Conservation (phyloP, 306 rosid genomes). For the Malus orientalis region DNA sequence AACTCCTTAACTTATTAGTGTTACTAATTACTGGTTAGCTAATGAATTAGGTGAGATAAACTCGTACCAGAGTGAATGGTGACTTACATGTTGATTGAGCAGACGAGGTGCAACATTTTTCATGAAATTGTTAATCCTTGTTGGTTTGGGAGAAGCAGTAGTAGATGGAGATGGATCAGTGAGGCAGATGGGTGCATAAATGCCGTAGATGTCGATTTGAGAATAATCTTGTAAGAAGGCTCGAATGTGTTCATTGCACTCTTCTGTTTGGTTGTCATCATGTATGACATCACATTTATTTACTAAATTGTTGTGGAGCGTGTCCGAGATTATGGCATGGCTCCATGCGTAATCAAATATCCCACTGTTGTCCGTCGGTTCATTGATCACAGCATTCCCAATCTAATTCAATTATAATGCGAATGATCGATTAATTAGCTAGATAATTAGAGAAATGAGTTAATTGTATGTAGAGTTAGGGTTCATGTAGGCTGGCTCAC, state of each 20-base stretch:
- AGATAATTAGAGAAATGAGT: background rate
- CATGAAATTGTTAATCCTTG: conserved; percentile 5
- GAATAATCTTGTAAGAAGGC: conserved; percentile 25
- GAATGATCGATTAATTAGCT: background rate
- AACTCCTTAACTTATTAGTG: background rate
- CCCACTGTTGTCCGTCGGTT: conserved; percentile 33
- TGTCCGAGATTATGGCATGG: conserved; percentile 52
- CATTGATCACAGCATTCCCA: conserved; percentile 51
- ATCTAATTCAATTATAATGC: conserved; percentile 19
- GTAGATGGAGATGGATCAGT: background rate
- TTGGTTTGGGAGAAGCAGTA: background rate
- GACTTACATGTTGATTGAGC: conserved; percentile 42
- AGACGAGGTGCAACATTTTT: conserved; percentile 30
- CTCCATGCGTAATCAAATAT: conserved; percentile 55
- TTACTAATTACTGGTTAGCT: background rate
- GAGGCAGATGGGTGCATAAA: conserved; percentile 46
- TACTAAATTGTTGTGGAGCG: conserved; percentile 12
- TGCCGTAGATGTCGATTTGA: conserved; percentile 40
- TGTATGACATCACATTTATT: conserved; percentile 20
- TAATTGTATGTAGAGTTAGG: background rate
- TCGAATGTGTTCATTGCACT: conserved; percentile 6
- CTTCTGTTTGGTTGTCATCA: conserved; percentile 16
- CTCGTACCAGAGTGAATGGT: background rate
- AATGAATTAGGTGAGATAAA: background rate
- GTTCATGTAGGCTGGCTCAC: conserved; percentile 17